Percentiles rank a stretch among this genome's conserved stretches.
These are phyloP conservation scores for Eucalyptus tenuipes DNA, from an alignment of 345 rosid genomes.

Conservation along the genomic window DNA sequence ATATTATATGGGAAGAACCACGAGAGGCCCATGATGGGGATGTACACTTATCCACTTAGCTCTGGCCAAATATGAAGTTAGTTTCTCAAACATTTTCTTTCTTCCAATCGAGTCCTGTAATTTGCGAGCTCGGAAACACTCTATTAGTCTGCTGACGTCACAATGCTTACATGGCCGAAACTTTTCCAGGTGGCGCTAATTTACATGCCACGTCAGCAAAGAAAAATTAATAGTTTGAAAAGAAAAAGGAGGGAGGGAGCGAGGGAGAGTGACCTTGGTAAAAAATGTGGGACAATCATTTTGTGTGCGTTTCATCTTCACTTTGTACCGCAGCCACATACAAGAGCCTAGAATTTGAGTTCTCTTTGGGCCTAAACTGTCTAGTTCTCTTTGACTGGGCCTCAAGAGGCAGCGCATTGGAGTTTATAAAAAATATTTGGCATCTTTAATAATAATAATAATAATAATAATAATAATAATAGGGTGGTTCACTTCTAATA, in stretches of 20 bases:
- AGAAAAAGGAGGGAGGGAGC: not conserved
- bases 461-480: too few relatives aligned
- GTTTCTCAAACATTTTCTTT: not conserved
- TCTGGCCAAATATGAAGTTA: not conserved
- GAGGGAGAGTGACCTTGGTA: not conserved
- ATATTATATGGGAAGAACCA: not conserved
- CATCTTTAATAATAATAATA: not conserved
- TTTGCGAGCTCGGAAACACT: not conserved
- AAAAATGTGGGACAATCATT: not conserved
- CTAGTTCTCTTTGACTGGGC: not conserved
- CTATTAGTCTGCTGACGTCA: not conserved
- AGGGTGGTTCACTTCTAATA: too few relatives aligned
- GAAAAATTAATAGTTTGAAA: not conserved
- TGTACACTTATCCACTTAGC: not conserved
- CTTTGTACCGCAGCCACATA: not conserved
- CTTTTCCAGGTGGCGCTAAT: not conserved
- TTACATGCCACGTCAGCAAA: not conserved
- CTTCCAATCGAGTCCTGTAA: not conserved
- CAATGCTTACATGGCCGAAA: not conserved
- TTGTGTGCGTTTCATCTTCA: not conserved
- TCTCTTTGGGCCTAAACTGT: not conserved
- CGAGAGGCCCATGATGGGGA: not conserved
- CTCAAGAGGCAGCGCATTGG: not conserved
- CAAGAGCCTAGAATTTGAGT: not conserved
- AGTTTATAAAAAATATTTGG: not conserved